Conservation (phyloP, 768 basidiomycete genomes). For the Agaricus blazei region DNA sequence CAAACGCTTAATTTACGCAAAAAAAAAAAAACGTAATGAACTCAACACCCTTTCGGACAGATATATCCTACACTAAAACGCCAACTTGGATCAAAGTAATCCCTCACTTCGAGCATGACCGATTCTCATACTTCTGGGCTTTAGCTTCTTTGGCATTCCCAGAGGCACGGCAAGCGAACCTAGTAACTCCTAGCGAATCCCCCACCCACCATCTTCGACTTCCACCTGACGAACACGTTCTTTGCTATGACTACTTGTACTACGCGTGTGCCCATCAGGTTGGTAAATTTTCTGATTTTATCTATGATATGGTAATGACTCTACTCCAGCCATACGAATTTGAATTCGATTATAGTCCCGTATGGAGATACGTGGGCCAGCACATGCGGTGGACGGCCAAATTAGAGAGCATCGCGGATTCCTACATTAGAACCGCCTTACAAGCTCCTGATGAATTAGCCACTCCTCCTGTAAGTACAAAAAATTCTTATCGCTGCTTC, state of each 20-base stretch:
- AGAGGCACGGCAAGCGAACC: slow-evolving; percentile 32
- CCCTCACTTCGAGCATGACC: slow-evolving; percentile 39
- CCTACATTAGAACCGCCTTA: slow-evolving; percentile 42
- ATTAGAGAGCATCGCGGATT: slow-evolving; percentile 36
- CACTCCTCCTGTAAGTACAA: slow-evolving; percentile 41
- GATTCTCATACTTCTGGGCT: slow-evolving; percentile 40
- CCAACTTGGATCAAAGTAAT: slow-evolving; percentile 45
- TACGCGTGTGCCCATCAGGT: slow-evolving; percentile 45
- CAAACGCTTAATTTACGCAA: slow-evolving; percentile 9
- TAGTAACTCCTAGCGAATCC: slow-evolving; percentile 36
- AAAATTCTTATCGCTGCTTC: neutral
- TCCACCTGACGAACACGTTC: slow-evolving; percentile 46
- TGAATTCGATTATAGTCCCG: slow-evolving; percentile 52
- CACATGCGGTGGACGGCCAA: slow-evolving; percentile 44
- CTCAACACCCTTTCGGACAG: slow-evolving; percentile 19
- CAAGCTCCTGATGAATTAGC: slow-evolving; percentile 28
- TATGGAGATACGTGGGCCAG: slow-evolving; percentile 51
- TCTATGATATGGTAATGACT: neutral
- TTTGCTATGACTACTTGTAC: slow-evolving; percentile 52
- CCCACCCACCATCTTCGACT: slow-evolving; percentile 33
- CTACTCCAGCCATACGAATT: slow-evolving; percentile 43
- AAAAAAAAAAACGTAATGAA: neutral
- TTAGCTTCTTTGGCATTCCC: slow-evolving; percentile 43
- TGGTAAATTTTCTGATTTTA: slow-evolving; percentile 11
- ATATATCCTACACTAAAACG: slow-evolving; percentile 48